Percentiles rank a stretch among this genome's conserved stretches.
These are phyloP conservation scores for Tricholoma saponaceum DNA, from an alignment of 768 basidiomycete species.

Conservation along the genomic window DNA sequence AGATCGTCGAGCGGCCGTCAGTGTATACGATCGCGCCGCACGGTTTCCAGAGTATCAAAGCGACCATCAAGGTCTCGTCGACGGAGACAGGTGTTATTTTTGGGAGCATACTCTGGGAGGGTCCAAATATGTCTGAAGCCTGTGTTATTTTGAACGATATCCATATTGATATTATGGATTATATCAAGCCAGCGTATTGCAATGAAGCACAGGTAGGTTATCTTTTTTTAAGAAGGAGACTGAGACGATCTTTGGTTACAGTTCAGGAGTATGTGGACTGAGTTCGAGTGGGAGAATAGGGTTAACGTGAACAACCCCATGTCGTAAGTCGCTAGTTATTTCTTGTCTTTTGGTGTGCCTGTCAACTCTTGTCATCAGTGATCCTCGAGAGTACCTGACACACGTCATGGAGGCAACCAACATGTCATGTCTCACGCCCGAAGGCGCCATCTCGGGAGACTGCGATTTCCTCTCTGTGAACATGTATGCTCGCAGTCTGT, in stretches of 20 bases:
- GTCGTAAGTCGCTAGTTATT: constrained; percentile 48
- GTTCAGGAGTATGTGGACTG: constrained; percentile 99
- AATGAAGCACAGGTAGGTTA: constrained; percentile 81
- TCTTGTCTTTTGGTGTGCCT: background rate
- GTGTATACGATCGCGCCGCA: constrained; percentile 94
- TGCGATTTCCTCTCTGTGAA: constrained; percentile 97
- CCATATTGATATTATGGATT: constrained; percentile 98
- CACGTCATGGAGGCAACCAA: constrained; percentile 97
- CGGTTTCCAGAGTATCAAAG: constrained; percentile 97
- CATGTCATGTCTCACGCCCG: constrained; percentile 96
- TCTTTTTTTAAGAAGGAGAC: background rate
- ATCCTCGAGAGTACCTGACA: constrained; percentile 84
- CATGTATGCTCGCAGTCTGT: constrained; percentile 91
- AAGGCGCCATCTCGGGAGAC: constrained; percentile 91
- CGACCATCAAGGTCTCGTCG: constrained; percentile 97
- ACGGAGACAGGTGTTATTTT: constrained; percentile 99
- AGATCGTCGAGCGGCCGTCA: constrained; percentile 93
- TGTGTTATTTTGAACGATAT: constrained; percentile 96
- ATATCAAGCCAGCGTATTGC: constrained; percentile 94
- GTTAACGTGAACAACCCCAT: constrained; percentile 88
- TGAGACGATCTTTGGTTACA: constrained; percentile 22
- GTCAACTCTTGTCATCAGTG: constrained; percentile 35
- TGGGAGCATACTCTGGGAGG: constrained; percentile 96
- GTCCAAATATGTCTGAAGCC: constrained; percentile 79
- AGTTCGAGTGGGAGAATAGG: constrained; percentile 99